A percentile compares a stretch with the other conserved stretches of the same genome.
These are phyloP conservation scores for Tympanopsis confertula DNA, from an alignment of 2,329 filamentous ascomycete genomes.

Conservation along the genomic window DNA sequence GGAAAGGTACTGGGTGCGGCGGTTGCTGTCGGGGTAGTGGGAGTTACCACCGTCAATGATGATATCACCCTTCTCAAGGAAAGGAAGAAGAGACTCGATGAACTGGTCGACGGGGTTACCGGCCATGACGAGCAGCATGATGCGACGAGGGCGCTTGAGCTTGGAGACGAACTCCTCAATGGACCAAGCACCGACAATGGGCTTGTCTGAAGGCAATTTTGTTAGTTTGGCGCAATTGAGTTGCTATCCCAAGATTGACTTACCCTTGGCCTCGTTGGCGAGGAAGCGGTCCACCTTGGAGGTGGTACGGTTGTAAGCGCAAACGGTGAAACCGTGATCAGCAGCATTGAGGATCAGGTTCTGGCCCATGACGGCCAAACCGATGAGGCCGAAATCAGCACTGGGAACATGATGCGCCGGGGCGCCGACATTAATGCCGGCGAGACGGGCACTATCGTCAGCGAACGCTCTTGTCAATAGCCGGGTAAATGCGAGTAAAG, in stretches of 20 bases:
- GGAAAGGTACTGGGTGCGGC: constrained; percentile 79
- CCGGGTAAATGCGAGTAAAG: not conserved
- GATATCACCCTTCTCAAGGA: constrained; percentile 80
- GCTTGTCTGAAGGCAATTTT: too few relatives aligned
- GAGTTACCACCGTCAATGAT: constrained; percentile 99
- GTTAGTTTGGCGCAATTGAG: too few relatives aligned
- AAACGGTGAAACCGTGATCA: constrained; percentile 88
- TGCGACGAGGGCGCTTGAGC: constrained; percentile 90
- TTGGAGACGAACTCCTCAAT: constrained; percentile 91
- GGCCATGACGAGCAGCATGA: constrained; percentile 99
- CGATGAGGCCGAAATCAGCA: constrained; percentile 84
- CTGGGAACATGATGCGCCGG: constrained; percentile 24
- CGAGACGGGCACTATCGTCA: not conserved
- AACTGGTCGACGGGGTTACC: constrained; percentile 97
- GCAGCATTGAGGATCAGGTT: constrained; percentile 85
- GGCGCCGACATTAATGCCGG: constrained; percentile 1
- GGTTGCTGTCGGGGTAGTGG: constrained; percentile 98
- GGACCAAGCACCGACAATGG: constrained; percentile 83
- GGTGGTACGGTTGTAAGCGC: constrained; percentile 97
- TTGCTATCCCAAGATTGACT: too few relatives aligned
- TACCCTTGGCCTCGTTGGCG: constrained; percentile 79
- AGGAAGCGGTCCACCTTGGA: constrained; percentile 95
- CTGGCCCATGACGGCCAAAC: constrained; percentile 83
- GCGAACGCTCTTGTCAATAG: not conserved
- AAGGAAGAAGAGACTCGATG: constrained; percentile 85